Base-by-base conservation (phyloP, 2,329 filamentous ascomycete genomes). In the Diaporthe destruens region DNA sequence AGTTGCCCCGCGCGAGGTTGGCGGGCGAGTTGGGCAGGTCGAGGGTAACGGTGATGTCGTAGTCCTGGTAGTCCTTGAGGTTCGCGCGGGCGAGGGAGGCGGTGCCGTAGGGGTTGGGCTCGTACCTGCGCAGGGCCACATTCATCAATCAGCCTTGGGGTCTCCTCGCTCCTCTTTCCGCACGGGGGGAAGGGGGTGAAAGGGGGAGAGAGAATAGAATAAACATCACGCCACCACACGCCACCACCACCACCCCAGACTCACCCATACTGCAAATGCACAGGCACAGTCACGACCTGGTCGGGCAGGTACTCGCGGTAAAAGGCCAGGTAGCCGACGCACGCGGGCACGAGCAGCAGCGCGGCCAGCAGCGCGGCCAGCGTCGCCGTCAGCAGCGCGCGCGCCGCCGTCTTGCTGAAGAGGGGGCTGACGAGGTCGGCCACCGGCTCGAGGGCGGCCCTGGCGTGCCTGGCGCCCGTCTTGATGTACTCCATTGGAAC, bases 1-100 rank as follows among this genome's bases (percentile, higher is more conserved):
- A 98, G 83, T 98, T 98, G 36, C 96, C 96, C 18, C 89, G 88
- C 2, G 88, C 88, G 29, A 93, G 83, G 78, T 99, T 99, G 1
- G 87, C 82, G 0, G 90, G 91, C 2, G 94, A 96, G 53, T 92
- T 91, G 23, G 96, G 96, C 75, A 99, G 86, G 4, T 89, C 88
- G 42, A 99, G 86, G 29, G 90, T 86, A 1, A 98, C 86, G 6
- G 89, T 87, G 54, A 99, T 88, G 81, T 98, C 95, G 85, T 99
- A 99, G 61, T 91, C 88, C 80, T 98, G 96, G 59, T 89, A 87
- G 23, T 90, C 85, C 76, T 92, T 90, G 75, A 96, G 84, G 59
- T 89, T 86, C 20, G 84, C 80, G 1, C 74, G 75, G n/a, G 81
- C 78, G 42, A 90, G 82, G 34, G 84, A 81, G 16, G 84, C 80